These are phyloP conservation scores for Pholiota adiposa DNA, from an alignment of 1,284 basidiomycete genomes.

Conservation along the genomic window DNA sequence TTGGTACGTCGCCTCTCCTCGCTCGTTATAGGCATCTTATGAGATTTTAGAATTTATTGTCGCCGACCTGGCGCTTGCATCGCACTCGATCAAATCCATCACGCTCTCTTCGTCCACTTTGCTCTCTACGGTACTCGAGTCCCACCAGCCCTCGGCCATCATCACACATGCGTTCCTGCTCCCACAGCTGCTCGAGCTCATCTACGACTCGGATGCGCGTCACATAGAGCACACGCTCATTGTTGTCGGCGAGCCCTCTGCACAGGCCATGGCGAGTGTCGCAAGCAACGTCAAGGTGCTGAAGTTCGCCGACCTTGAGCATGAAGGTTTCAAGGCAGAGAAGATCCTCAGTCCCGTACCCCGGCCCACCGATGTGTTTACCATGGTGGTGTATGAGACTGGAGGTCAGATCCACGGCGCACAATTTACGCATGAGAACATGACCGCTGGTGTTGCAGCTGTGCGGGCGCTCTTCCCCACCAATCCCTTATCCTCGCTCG, in stretches of 20 bases:
- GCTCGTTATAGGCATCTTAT: not conserved
- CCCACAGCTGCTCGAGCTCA: constrained; percentile 64
- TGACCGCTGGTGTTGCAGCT: constrained; percentile 80
- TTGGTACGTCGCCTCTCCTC: constrained; percentile 50
- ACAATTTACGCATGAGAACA: constrained; percentile 75
- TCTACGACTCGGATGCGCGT: constrained; percentile 60
- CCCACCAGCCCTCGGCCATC: constrained; percentile 68
- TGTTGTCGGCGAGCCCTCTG: constrained; percentile 62
- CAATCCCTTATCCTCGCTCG: constrained; percentile 62
- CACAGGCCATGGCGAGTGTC: constrained; percentile 44
- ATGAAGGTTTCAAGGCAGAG: constrained; percentile 55
- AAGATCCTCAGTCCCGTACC: constrained; percentile 43
- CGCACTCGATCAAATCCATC: constrained; percentile 70
- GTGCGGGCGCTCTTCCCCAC: constrained; percentile 69
- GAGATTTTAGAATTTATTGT: constrained; percentile 69
- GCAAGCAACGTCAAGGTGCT: constrained; percentile 57
- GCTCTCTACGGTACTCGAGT: constrained; percentile 63
- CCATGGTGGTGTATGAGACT: constrained; percentile 65
- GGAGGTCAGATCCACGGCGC: constrained; percentile 60
- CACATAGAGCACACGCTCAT: constrained; percentile 60
- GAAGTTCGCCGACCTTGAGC: constrained; percentile 67
- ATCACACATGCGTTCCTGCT: constrained; percentile 68
- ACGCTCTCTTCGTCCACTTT: constrained; percentile 64
- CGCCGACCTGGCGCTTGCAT: constrained; percentile 74
- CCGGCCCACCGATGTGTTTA: constrained; percentile 20